phyloP scores from a whole-genome alignment of 805 yeast species.

The Candida manassasensis region DNA sequence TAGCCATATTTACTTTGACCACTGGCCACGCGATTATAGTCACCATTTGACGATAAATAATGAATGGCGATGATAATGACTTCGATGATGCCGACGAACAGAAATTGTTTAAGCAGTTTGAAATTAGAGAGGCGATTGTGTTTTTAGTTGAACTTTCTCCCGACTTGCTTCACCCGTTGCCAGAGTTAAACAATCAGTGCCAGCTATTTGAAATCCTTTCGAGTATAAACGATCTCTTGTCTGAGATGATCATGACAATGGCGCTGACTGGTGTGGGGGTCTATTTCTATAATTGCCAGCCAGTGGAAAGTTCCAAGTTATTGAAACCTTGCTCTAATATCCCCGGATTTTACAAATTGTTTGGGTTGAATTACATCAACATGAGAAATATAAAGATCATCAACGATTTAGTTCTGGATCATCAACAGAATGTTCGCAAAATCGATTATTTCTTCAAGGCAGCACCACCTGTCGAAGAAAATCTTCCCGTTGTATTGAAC shows the following conservation, averaged over 20 bases:
- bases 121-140: slow-evolving; percentile 57
- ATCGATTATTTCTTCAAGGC: slow-evolving; percentile 5
- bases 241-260: slow-evolving; percentile 57
- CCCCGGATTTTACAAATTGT: slow-evolving; percentile 44
- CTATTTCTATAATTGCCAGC: slow-evolving; percentile 48
- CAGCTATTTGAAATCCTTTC: slow-evolving; percentile 50
- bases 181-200: slow-evolving; percentile 33
- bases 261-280: slow-evolving; percentile 77
- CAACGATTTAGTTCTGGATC: slow-evolving; percentile 47
- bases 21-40: too few species aligned
- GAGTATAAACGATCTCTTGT: slow-evolving; percentile 57
- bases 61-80: slow-evolving; percentile 4
- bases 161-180: slow-evolving; percentile 34
- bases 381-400: slow-evolving; percentile 53
- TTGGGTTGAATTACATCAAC: slow-evolving; percentile 52
- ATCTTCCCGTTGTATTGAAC: slow-evolving; percentile 40
- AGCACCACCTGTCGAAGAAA: slow-evolving; percentile 16
- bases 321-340: slow-evolving; percentile 25
- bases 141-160: slow-evolving; percentile 60
- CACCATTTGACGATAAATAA: background rate
- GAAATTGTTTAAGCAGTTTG: slow-evolving; percentile 31
- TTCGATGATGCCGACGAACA: slow-evolving; percentile 11
- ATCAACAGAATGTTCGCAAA: slow-evolving; percentile 7
- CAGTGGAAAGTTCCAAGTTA: background rate
- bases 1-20: too few species aligned